Base-by-base conservation (phyloP, 139 green algal genomes). In the Tetraselmis chui region DNA sequence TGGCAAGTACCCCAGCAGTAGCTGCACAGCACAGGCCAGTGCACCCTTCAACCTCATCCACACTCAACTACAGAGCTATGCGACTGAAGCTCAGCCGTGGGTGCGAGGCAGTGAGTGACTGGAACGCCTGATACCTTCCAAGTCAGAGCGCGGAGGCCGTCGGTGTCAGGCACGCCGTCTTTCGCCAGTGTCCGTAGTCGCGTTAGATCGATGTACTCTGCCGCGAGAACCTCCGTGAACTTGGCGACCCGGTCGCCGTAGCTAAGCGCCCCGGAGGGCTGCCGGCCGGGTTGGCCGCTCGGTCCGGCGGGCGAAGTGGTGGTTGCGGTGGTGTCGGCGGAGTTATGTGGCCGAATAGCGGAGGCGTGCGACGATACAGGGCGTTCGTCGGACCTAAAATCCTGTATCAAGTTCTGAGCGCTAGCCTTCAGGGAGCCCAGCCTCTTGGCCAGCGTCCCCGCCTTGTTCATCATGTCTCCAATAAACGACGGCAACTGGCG, bases 1-100 rank as follows among this genome's bases (percentile, higher is more conserved):
- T 0, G 95, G 94, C 58, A 98, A 85, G 81, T 96, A 95, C 23
- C 86, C 86, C 78, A 98, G 87, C 32, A 98, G 87, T 59, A 98
- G 83, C 92, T 96, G 88, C 80, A 85, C 83, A 79, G 45, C 45
- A n/a, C n/a, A n/a, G n/a, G n/a, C n/a, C n/a, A n/a, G n/a, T n/a
- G n/a, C n/a, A n/a, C n/a, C n/a, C n/a, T n/a, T n/a, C n/a, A n/a
- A n/a, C n/a, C n/a, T n/a, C n/a, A n/a, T n/a, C n/a, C n/a, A n/a
- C n/a, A n/a, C n/a, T n/a, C n/a, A n/a, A n/a, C n/a, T n/a, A n/a
- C n/a, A n/a, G n/a, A n/a, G n/a, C n/a, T n/a, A n/a, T n/a, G n/a
- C n/a, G n/a, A n/a, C n/a, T n/a, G n/a, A n/a, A n/a, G n/a, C n/a
- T n/a, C n/a, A n/a, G n/a, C n/a, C n/a, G n/a, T n/a, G n/a, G n/a